These are phyloP conservation scores for Basidiobolus meristosporus DNA, from an alignment of 371 early-diverging fungal species.

Conservation along the genomic window DNA sequence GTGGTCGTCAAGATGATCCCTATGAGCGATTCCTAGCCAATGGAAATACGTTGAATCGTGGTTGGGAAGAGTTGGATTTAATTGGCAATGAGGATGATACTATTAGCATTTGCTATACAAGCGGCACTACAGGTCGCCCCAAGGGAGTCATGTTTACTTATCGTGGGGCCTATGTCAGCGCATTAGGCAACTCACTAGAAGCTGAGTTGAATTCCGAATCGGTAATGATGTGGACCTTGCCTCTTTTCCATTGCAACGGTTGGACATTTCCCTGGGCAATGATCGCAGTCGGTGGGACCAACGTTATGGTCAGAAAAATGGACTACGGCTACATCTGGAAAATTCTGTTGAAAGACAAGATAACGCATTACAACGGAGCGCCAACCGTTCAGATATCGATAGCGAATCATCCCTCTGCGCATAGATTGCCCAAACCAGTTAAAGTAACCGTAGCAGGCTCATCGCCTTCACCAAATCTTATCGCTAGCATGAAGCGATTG, in stretches of 20 bases:
- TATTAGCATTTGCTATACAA: slow-evolving; percentile 95
- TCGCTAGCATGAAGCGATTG: slow-evolving; percentile 21
- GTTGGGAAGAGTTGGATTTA: slow-evolving; percentile 26
- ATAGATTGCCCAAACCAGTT: slow-evolving; percentile 16
- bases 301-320: slow-evolving; percentile 31
- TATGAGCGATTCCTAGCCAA: too few relatives aligned
- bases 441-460: slow-evolving; percentile 33
- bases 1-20: slow-evolving; percentile 6
- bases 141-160: slow-evolving; percentile 71
- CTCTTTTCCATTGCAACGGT: slow-evolving; percentile 49
- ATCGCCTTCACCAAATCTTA: slow-evolving; percentile 27
- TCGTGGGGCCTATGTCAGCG: slow-evolving; percentile 27
- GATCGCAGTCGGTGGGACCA: slow-evolving; percentile 29
- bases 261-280: slow-evolving; percentile 49
- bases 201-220: slow-evolving; percentile 18
- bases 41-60: slow-evolving; percentile 1
- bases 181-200: slow-evolving; percentile 25
- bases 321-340: slow-evolving; percentile 42
- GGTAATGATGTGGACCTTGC: slow-evolving; percentile 34
- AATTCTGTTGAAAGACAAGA: slow-evolving; percentile 15
- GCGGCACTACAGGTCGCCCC: slow-evolving; percentile 55
- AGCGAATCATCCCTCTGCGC: slow-evolving; percentile 25
- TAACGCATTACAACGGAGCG: slow-evolving; percentile 42
- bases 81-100: slow-evolving; percentile 43
- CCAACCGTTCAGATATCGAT: slow-evolving; percentile 47